Conservation (phyloP, 108 stramenopile genomes). For the Aurantiochytrium sp. region DNA sequence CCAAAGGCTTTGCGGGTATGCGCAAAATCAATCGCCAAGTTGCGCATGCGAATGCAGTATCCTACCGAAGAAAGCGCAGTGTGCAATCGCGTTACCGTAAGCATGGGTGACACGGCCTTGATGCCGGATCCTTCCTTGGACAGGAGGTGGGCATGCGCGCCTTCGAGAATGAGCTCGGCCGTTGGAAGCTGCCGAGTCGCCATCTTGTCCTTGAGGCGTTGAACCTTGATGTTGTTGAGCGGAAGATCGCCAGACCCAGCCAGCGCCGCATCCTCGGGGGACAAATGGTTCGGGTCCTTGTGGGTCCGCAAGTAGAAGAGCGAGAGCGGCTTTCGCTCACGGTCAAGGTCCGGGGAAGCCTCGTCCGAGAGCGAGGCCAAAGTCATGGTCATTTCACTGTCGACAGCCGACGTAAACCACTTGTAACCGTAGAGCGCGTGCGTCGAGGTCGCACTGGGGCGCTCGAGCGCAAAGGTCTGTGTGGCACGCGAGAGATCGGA, state of each 20-base stretch:
- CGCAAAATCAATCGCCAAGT: conserved; percentile 10
- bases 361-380: not conserved
- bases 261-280: not conserved
- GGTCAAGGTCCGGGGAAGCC: not conserved
- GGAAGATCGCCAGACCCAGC: not conserved
- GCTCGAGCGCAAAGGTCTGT: not conserved
- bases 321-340: conserved; percentile 5
- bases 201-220: conserved; percentile 10
- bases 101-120: not conserved
- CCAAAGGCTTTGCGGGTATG: not conserved
- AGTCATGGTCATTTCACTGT: conserved; percentile 3
- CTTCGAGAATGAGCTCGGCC: not conserved
- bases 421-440: not conserved
- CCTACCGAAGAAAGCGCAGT: not conserved
- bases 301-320: not conserved
- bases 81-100: not conserved
- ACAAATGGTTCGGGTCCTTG: not conserved
- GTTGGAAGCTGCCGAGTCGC: not conserved
- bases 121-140: not conserved
- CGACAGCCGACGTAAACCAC: not conserved
- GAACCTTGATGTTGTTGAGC: conserved; percentile 13
- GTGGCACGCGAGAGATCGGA: not conserved
- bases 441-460: not conserved
- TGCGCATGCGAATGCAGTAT: not conserved
- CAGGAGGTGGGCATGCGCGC: not conserved